Conservation (phyloP, 192 early-diverging fungal species). For the Coemansia sp. region DNA sequence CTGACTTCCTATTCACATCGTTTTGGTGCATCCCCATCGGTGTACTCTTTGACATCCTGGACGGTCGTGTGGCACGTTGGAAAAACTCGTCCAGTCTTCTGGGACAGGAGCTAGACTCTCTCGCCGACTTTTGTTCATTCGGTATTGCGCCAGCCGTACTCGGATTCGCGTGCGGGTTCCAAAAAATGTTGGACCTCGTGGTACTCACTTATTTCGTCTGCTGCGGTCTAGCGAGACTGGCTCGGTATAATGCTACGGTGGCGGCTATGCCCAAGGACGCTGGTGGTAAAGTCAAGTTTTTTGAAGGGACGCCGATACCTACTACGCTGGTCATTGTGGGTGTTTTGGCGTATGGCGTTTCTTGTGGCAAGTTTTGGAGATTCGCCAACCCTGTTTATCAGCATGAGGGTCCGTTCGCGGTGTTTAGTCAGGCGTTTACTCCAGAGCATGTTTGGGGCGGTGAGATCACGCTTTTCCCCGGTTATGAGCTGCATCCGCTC, state of each 20-base stretch:
- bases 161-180: constrained; percentile 84
- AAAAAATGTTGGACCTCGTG: constrained; percentile 74
- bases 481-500: constrained; percentile 79
- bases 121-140: constrained; percentile 80
- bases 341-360: constrained; percentile 65
- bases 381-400: constrained; percentile 48
- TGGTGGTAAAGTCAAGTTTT: constrained; percentile 79
- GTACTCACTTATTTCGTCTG: constrained; percentile 84
- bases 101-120: constrained; percentile 87
- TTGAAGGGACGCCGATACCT: constrained; percentile 92
- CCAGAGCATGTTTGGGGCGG: constrained; percentile 61
- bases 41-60: constrained; percentile 73
- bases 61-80: constrained; percentile 85
- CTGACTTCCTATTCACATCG: constrained; percentile 61
- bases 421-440: constrained; percentile 59
- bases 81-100: constrained; percentile 68
- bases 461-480: constrained; percentile 57
- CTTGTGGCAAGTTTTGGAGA: constrained; percentile 54
- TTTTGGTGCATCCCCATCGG: constrained; percentile 72
- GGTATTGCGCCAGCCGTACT: constrained; percentile 83
- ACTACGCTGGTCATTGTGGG: constrained; percentile 71
- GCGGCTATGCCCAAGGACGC: constrained; percentile 71
- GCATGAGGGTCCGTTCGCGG: constrained; percentile 54
- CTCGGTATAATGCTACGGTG: constrained; percentile 88
- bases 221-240: constrained; percentile 82